Percentiles rank a stretch among this genome's conserved stretches.
phyloP scores from a whole-genome alignment of 2,329 filamentous ascomycete species.

The Phialocephala sp. region DNA sequence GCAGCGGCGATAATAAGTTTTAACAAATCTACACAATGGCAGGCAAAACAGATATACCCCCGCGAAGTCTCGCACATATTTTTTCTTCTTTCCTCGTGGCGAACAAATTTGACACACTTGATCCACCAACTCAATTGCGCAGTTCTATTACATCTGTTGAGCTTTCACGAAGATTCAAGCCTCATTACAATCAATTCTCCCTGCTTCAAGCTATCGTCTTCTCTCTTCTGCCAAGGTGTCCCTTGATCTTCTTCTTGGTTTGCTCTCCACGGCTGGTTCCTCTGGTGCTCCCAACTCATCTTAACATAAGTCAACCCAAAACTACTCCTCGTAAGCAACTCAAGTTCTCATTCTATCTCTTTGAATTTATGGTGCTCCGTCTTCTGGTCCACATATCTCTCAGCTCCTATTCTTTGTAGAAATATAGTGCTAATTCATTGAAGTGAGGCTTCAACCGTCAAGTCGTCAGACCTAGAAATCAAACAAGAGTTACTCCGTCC shows the following conservation, averaged over 20 bases:
- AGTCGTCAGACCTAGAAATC: too few species aligned
- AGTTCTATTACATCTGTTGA: background rate
- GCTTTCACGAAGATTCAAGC: background rate
- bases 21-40: background rate
- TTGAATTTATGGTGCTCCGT: background rate
- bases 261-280: background rate
- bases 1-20: background rate
- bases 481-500: too few species aligned
- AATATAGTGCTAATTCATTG: too few species aligned
- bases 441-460: too few species aligned
- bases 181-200: background rate
- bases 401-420: too few species aligned
- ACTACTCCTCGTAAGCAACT: background rate
- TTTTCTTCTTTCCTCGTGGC: background rate
- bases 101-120: conserved; percentile 1
- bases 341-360: background rate
- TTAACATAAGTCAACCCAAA: background rate
- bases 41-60: background rate
- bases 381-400: too few species aligned
- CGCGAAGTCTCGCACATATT: background rate
- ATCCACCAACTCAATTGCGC: background rate
- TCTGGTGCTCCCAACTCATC: background rate
- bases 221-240: background rate
- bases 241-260: background rate
- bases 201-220: background rate